These are phyloP conservation scores for Ganoderma multipileum DNA, from an alignment of 1,284 basidiomycete species.

Conservation along the genomic window DNA sequence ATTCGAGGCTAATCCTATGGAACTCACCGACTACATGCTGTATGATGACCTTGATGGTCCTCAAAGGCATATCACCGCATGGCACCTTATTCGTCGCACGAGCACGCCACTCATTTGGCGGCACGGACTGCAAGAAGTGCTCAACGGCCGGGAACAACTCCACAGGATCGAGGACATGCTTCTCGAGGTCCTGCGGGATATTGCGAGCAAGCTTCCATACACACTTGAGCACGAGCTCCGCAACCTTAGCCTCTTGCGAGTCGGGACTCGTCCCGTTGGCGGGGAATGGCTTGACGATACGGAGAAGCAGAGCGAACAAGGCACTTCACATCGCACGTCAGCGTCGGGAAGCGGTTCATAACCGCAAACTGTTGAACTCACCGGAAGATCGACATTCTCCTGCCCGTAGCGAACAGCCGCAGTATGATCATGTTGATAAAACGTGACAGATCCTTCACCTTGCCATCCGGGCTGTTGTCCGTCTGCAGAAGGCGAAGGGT, in stretches of 20 bases:
- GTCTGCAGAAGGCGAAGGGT: constrained; percentile 91
- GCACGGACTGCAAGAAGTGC: constrained; percentile 91
- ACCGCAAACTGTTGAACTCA: constrained; percentile 46
- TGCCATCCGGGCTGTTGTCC: constrained; percentile 79
- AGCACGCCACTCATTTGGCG: constrained; percentile 95
- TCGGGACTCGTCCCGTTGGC: constrained; percentile 69
- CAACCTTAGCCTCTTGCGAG: constrained; percentile 88
- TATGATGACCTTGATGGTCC: constrained; percentile 97
- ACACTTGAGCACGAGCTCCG: constrained; percentile 97
- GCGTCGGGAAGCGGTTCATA: constrained; percentile 13
- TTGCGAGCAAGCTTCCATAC: constrained; percentile 98
- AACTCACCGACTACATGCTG: constrained; percentile 92
- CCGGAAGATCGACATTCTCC: constrained; percentile 93
- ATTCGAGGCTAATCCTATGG: background rate
- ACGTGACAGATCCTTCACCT: constrained; percentile 88
- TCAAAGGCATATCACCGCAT: constrained; percentile 95
- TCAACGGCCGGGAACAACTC: constrained; percentile 95
- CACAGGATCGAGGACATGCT: constrained; percentile 83
- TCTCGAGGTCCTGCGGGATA: constrained; percentile 89
- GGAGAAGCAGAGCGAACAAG: constrained; percentile 84
- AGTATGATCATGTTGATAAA: constrained; percentile 99
- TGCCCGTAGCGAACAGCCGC: constrained; percentile 89
- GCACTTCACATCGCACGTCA: constrained; percentile 49
- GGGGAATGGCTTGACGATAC: constrained; percentile 89
- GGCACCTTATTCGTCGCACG: constrained; percentile 91